phyloP scores from a whole-genome alignment of 768 basidiomycete genomes.

The Suillus subaureus region DNA sequence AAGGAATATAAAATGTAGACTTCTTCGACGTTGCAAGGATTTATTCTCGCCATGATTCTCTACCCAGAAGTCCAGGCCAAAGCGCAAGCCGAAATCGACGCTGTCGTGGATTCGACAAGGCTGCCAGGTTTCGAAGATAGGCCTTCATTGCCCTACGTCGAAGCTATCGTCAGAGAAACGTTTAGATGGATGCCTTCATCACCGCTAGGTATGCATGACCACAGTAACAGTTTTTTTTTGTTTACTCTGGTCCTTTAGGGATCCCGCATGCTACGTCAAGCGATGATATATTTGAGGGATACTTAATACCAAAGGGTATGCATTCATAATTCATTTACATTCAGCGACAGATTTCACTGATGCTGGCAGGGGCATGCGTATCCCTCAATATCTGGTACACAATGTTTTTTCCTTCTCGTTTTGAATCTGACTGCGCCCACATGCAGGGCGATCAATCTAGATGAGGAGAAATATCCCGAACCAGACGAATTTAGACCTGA shows the following conservation, averaged over 20 bases:
- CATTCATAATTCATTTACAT: not conserved
- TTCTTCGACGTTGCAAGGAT: conserved; percentile 14
- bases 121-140: conserved; percentile 23
- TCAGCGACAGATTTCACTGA: not conserved
- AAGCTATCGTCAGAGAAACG: conserved; percentile 25
- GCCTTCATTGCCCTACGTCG: conserved; percentile 23
- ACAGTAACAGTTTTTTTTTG: not conserved
- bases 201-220: conserved; percentile 22
- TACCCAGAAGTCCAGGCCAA: conserved; percentile 24
- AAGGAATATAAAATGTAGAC: conserved; percentile 14
- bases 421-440: not conserved
- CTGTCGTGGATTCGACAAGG: conserved; percentile 22
- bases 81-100: conserved; percentile 25
- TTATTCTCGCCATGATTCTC: conserved; percentile 24
- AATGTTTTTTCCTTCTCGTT: not conserved
- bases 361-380: conserved; percentile 20
- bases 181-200: conserved; percentile 26
- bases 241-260: conserved; percentile 13
- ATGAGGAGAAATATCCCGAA: conserved; percentile 28
- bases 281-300: conserved; percentile 45
- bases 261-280: conserved; percentile 33
- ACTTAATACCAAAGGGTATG: conserved; percentile 57
- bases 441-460: conserved; percentile 24
- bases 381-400: conserved; percentile 24
- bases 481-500: conserved; percentile 38